Evolutionary conservation across 768 basidiomycete species (phyloP).

Genomic region (Sporobolomyces roseus): DNA sequence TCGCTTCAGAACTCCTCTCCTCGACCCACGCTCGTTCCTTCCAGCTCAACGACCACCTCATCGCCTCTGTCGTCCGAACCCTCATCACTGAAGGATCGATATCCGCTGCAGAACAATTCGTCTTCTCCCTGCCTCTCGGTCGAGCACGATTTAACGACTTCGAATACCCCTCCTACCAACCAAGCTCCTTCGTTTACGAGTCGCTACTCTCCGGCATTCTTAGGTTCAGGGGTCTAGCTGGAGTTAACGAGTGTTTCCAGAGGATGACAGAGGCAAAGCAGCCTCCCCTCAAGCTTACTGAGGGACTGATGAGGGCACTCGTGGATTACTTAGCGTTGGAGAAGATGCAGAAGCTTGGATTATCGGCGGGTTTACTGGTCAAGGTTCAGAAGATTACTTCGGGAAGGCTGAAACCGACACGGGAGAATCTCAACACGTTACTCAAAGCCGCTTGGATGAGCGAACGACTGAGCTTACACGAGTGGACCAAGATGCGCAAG

Average conservation of each 20-base stretch:
- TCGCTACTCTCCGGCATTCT: slow-evolving; percentile 24
- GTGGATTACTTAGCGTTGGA: slow-evolving; percentile 25
- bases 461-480: slow-evolving; percentile 18
- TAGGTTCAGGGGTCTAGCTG: slow-evolving; percentile 15
- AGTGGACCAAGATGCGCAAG: not conserved
- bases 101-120: slow-evolving; percentile 26
- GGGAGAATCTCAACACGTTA: slow-evolving; percentile 21
- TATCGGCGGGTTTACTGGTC: slow-evolving; percentile 12
- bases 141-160: not conserved
- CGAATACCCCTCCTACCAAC: not conserved
- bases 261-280: not conserved
- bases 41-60: slow-evolving; percentile 23
- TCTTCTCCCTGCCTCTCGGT: slow-evolving; percentile 1
- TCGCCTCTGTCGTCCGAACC: slow-evolving; percentile 10
- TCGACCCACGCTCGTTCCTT: not conserved
- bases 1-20: slow-evolving; percentile 18
- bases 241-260: slow-evolving; percentile 15
- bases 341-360: not conserved
- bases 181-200: slow-evolving; percentile 19
- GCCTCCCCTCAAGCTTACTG: slow-evolving; percentile 8
- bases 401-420: slow-evolving; percentile 10
- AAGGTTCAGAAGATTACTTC: slow-evolving; percentile 14
- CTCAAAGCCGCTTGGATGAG: slow-evolving; percentile 31
- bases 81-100: slow-evolving; percentile 20
- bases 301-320: slow-evolving; percentile 29